Evolutionary conservation across 768 basidiomycete species (phyloP).

Genomic region (Leccinum disarticulatum): DNA sequence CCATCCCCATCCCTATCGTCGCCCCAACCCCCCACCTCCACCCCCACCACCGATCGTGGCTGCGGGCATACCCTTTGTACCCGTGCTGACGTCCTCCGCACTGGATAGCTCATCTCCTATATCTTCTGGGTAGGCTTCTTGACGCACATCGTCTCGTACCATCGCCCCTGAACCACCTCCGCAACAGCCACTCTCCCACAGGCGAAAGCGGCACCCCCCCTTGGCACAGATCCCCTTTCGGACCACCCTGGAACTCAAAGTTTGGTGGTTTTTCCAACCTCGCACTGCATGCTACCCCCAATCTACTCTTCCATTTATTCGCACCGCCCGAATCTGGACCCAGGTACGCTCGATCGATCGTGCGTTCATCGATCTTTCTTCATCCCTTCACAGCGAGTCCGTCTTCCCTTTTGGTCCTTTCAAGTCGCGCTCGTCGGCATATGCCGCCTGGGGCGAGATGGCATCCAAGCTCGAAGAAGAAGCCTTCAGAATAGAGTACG

Average conservation of each 20-base stretch:
- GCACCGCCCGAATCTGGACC: constrained; percentile 65
- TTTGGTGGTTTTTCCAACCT: constrained; percentile 44
- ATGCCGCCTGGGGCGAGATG: constrained; percentile 73
- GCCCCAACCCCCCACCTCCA: background rate
- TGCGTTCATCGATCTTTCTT: constrained; percentile 16
- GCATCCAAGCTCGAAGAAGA: constrained; percentile 73
- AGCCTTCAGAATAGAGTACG: constrained; percentile 79
- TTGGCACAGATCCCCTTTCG: constrained; percentile 28
- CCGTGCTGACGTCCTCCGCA: constrained; percentile 26
- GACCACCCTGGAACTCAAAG: constrained; percentile 32
- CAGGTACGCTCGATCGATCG: constrained; percentile 32
- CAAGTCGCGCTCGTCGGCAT: constrained; percentile 45
- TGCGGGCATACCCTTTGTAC: constrained; percentile 26
- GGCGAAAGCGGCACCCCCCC: constrained; percentile 26
- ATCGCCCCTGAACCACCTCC: constrained; percentile 27
- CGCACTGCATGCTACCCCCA: constrained; percentile 60
- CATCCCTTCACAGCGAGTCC: constrained; percentile 38
- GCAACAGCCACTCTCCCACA: constrained; percentile 31
- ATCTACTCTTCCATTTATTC: constrained; percentile 71
- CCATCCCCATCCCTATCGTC: background rate
- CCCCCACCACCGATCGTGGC: constrained; percentile 13
- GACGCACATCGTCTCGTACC: constrained; percentile 26
- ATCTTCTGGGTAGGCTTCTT: constrained; percentile 42
- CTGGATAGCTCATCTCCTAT: constrained; percentile 27
- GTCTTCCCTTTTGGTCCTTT: constrained; percentile 29